Conservation (phyloP, 2,329 filamentous ascomycete genomes). For the Thelonectria olida region DNA sequence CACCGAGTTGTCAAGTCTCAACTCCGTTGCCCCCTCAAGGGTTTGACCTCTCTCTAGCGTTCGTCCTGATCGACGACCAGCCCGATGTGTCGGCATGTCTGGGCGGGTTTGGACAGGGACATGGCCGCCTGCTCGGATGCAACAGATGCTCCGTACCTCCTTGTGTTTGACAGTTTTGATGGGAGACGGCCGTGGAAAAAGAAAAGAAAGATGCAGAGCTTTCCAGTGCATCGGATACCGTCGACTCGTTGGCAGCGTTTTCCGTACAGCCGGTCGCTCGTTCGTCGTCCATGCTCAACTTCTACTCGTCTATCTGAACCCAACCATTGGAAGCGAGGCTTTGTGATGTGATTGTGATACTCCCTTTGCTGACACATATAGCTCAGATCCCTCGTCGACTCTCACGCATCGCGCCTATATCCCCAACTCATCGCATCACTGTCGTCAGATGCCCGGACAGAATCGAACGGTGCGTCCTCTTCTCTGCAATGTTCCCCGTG, state of each 20-base stretch:
- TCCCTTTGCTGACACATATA: constrained; percentile 6
- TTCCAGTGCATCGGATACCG: background rate
- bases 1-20: background rate
- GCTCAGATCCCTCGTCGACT: constrained; percentile 10
- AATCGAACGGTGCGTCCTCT: constrained; percentile 39
- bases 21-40: constrained; percentile 1
- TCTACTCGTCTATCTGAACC: constrained; percentile 15
- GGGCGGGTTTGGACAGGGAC: constrained; percentile 19
- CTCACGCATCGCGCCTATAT: constrained; percentile 18
- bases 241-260: background rate
- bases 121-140: constrained; percentile 13
- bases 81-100: constrained; percentile 20
- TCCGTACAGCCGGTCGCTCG: background rate
- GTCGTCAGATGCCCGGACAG: constrained; percentile 35
- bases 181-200: background rate
- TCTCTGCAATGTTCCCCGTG: background rate
- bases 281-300: background rate
- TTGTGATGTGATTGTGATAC: constrained; percentile 39
- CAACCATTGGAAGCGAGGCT: too few relatives aligned
- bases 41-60: constrained; percentile 14
- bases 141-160: constrained; percentile 8
- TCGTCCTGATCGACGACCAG: constrained; percentile 22
- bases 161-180: background rate
- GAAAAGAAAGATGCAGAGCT: constrained; percentile 6
- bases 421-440: constrained; percentile 33